Base-by-base conservation (phyloP, 2,329 filamentous ascomycete species). In the Colletotrichum navitas region DNA sequence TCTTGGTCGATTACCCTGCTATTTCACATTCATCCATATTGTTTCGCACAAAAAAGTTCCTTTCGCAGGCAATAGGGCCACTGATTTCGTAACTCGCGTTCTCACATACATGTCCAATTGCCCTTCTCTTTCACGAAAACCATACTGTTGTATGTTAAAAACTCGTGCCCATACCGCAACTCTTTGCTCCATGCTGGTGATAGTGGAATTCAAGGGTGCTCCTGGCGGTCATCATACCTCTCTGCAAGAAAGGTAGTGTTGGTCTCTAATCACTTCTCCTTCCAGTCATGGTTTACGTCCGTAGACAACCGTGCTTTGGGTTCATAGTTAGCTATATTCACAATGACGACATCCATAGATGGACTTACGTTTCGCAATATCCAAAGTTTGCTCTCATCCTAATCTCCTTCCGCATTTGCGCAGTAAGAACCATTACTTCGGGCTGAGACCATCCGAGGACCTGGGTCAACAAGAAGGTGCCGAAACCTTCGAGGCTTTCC, bases 401-500 rank as follows among this genome's bases (percentile, higher is more conserved):
- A 5, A 63, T 36, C 36, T 71, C 71, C 16, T 49, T 59, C 18
- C 77, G 74, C 74, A 78, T 79, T 39, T 76, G 72, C 21, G 74
- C 69, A 2, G 78, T 68, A 11, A 79, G 76, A 0, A 74, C 55
- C 60, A 77, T 74, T 3, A 77, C 74, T 29, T 76, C 72, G 1
- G 65, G 66, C 29, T 76, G 74, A 21, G 75, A 74, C 77, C 76
- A 78, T 21, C 75, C 74, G 74, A 79, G 74, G 11, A 80, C 69
- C 52, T 78, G 75, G 16, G 72, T 76, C 18, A 79, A 68, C 68
- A 80, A 60, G 43, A 76, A 79, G 26, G 77, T 66, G 3, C 75
- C 77, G 43, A 79, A 76, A 0, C 78, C 78, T 58, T 79, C 78
- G 8, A 79, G 55, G 47, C 77, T 78, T 49, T 76, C 67, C 5